phyloP scores from a whole-genome alignment of 192 early-diverging fungal genomes.

The Linderina pennispora region DNA sequence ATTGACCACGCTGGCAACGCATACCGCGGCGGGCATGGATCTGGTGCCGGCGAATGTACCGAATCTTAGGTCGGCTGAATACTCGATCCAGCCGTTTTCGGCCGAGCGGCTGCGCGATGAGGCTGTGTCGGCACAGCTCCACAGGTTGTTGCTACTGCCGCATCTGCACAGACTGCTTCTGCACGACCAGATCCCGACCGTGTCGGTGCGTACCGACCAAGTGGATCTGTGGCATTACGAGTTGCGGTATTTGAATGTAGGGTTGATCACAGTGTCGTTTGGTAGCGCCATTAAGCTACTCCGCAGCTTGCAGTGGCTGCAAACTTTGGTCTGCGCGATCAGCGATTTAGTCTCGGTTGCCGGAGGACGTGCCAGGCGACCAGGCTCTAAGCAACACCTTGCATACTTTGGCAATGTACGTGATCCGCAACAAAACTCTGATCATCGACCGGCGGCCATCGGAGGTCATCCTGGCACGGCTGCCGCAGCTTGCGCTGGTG shows the following conservation, averaged over 20 bases:
- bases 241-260: conserved; percentile 11
- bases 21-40: conserved; percentile 4
- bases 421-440: not conserved
- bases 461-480: conserved; percentile 4
- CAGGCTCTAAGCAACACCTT: conserved; percentile 4
- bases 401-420: conserved; percentile 3
- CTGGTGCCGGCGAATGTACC: conserved; percentile 4
- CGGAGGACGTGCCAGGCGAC: not conserved
- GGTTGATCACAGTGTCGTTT: conserved; percentile 10
- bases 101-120: not conserved
- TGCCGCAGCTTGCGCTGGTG: conserved; percentile 2
- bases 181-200: conserved; percentile 16
- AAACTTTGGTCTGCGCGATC: conserved; percentile 6
- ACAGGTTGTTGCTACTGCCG: not conserved
- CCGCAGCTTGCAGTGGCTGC: not conserved
- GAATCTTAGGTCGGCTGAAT: not conserved
- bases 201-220: not conserved
- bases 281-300: conserved; percentile 3
- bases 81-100: not conserved
- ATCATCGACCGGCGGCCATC: not conserved
- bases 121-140: conserved; percentile 4
- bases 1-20: conserved; percentile 1
- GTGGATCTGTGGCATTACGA: conserved; percentile 1
- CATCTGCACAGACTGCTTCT: conserved; percentile 3
- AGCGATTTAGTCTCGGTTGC: conserved; percentile 1